Base-by-base conservation (phyloP, 139 green algal genomes). In the Chlorella ohadii region DNA sequence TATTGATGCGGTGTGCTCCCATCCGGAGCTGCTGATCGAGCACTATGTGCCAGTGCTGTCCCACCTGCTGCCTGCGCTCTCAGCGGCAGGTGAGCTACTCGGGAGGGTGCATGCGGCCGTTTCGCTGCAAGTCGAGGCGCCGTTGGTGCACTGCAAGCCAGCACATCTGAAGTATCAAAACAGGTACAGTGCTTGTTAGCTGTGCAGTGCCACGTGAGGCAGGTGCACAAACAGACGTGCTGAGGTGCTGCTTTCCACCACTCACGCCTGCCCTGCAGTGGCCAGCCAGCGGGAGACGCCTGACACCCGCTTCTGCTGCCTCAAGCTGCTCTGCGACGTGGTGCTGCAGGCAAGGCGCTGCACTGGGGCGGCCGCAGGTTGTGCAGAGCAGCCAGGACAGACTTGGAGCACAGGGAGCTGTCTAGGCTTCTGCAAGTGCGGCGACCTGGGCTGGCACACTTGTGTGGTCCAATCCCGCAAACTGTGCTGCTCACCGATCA, bases 311-410 rank as follows among this genome's bases (percentile, higher is more conserved):
- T 98, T 97, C 88, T 90, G 95, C 86, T 96, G 92, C 88, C 88
- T 98, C 79, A 95, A 96, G 84, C 93, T 98, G 87, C 87, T 97
- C 31, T 93, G 88, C 41, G 96, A 98, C 81, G 67, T 94, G 23
- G 44, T 94, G n/a, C 78, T 87, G 55, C 59, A 73, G n/a, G 38
- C 71, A 6, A 55, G 74, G 27, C 13, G n/a, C 16, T 16, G 38
- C 39, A 39, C 38, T 19, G 20, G 28, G 7, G 28, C 25, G 28
- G 28, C 1, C 38, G 4, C 27, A 20, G 16, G 61, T 11, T 68
- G 17, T 4, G 20, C 61, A 36, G 4, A 55, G 44, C 44, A 6
- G 44, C 44, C 44, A 16, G 44, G 44, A 11, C 44, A n/a, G n/a
- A n/a, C n/a, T n/a, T n/a, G n/a, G n/a, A n/a, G n/a, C n/a, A n/a